These are phyloP conservation scores for Rhizophagus clarus DNA, from an alignment of 192 early-diverging fungal genomes.

Conservation along the genomic window DNA sequence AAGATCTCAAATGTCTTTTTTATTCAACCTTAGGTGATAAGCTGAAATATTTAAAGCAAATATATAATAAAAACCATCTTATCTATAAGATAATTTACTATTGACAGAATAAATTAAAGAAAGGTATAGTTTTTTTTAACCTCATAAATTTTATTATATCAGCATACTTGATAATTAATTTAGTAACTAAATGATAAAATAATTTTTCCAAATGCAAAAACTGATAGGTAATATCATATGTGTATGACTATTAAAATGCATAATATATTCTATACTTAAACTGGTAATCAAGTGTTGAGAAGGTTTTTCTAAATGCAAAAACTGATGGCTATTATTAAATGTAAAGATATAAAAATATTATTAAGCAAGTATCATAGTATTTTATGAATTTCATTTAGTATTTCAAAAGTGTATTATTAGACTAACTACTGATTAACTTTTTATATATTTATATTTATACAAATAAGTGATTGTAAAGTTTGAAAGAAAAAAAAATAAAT, in stretches of 20 bases:
- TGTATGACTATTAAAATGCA: too few relatives aligned
- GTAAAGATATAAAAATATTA: constrained; percentile 5
- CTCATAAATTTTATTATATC: constrained; percentile 23
- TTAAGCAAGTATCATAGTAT: not conserved
- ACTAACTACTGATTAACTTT: too few relatives aligned
- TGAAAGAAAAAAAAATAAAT: constrained; percentile 11
- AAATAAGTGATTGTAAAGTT: constrained; percentile 16
- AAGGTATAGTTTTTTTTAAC: constrained; percentile 27
- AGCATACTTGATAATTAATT: constrained; percentile 31
- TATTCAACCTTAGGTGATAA: constrained; percentile 16
- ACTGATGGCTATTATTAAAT: constrained; percentile 3
- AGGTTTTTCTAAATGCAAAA: constrained; percentile 23
- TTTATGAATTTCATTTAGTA: not conserved
- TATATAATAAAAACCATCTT: constrained; percentile 8
- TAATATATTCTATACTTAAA: too few relatives aligned
- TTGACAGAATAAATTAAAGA: constrained; percentile 21
- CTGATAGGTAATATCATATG: not conserved
- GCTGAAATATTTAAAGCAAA: constrained; percentile 5
- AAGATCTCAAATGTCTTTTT: constrained; percentile 27
- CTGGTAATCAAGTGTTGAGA: constrained; percentile 32
- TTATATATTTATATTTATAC: not conserved
- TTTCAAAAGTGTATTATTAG: not conserved
- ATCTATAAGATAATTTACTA: constrained; percentile 12
- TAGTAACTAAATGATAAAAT: constrained; percentile 27
- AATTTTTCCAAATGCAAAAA: constrained; percentile 18